Evolutionary conservation across 2,329 filamentous ascomycete genomes (phyloP), one percentile per base, ranked within the genome.

Genomic region (Cladosporium sphaerospermum): DNA sequence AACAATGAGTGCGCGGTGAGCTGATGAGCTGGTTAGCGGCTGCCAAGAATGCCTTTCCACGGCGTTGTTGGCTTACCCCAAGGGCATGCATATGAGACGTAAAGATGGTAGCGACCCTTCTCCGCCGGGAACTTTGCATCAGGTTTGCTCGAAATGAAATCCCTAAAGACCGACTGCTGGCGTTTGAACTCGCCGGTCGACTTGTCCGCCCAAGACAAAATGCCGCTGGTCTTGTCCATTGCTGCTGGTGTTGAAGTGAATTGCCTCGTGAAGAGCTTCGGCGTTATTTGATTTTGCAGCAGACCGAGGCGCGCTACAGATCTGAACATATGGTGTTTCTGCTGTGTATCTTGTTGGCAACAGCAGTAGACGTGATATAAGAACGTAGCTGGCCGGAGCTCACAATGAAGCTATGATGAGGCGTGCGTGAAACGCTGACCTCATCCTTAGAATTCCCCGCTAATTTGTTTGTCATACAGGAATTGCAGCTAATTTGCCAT

Each of bases 101-200:
- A 99, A 62, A 99, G 82, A 73, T 99, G 93, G 70, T 99, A 99
- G 53, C 93, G 81, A 50, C 81, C 89, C 73, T 88, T 89, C 73
- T 97, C 92, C 1, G 89, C 81, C 4, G 89, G 87, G 62, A 90
- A 96, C 69, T 84, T 73, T 4, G 88, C 85, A 40, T 81, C 84
- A 1, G 82, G 72, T 61, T 88, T 81, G 57, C 78, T 81, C 32
- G 86, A 89, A 69, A 96, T 87, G 70, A 76, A 88, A 69, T 86
- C 82, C 55, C 93, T 84, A 73, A 97, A 97, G 52, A 83, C 79
- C 56, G 88, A 93, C 57, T 79, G 78, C 69, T 90, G 88, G 57
- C 92, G 85, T 75, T 96, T 96, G 79, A 95, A 97, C 73, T 96
- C 90, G 71, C 92, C 92, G 0, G 48, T 51, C 14, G 82, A 81